phyloP scores from a whole-genome alignment of 352 stramenopile species.

The Phytopythium delawarense region DNA sequence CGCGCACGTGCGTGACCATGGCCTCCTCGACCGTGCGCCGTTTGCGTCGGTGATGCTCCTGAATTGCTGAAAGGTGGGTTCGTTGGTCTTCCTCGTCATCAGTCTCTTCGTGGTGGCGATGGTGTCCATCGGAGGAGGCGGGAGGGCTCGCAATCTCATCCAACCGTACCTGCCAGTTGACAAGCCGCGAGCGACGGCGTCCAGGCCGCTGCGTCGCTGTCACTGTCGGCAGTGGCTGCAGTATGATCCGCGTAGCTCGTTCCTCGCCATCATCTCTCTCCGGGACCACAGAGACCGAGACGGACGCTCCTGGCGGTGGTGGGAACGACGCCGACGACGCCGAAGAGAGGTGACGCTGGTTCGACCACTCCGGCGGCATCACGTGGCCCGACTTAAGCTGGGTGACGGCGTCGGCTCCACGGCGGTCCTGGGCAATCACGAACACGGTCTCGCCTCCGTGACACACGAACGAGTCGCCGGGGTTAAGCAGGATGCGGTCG shows the following conservation, averaged over 20 bases:
- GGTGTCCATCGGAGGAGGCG: neutral
- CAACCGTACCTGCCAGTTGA: conserved; percentile 25
- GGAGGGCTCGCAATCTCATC: neutral
- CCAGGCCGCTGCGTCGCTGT: neutral
- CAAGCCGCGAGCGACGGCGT: conserved; percentile 24
- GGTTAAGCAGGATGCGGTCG: conserved; percentile 69
- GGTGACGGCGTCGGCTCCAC: conserved; percentile 41
- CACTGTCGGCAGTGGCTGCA: neutral
- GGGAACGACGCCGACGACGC: neutral
- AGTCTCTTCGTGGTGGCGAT: neutral
- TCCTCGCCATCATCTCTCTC: neutral
- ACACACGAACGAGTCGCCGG: conserved; percentile 69
- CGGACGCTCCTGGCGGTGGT: neutral
- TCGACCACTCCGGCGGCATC: conserved; percentile 20
- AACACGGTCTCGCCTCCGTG: conserved; percentile 63
- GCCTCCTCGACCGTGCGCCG: conserved; percentile 30
- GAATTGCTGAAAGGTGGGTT: neutral
- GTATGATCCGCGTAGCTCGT: neutral
- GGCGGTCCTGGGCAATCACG: conserved; percentile 66
- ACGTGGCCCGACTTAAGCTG: conserved; percentile 9
- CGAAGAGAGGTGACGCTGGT: neutral
- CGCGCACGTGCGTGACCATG: conserved; percentile 43
- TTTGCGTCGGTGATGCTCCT: neutral
- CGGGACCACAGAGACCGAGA: neutral
- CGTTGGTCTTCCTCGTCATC: neutral